Base-by-base conservation (phyloP, 2,329 filamentous ascomycete species). In the Colletotrichum agaves region DNA sequence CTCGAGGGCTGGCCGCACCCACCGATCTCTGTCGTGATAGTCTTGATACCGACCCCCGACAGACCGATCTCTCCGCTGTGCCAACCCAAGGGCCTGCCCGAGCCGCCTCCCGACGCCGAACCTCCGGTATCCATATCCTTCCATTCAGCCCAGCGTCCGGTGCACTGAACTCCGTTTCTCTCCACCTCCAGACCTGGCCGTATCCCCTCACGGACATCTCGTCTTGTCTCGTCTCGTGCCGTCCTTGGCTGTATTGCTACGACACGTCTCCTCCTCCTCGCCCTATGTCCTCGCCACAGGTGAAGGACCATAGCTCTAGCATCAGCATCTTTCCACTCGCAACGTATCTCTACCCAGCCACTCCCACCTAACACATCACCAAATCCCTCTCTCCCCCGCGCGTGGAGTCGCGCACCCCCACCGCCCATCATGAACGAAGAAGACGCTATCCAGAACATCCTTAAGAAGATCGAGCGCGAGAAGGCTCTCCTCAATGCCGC, bases 401-500 rank as follows among this genome's bases (percentile, higher is more conserved):
- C 77, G 77, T 76, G 76, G 73, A 75, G 74, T 76, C 75, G 77
- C 69, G 69, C 77, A 74, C 65, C 74, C 72, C 74, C 72, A 77
- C 76, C 78, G 56, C 63, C 80, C 81, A 83, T 78, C 78, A 90
- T 90, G 85, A 87, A 85, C 78, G 87, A 90, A 77, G 87, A 90
- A 71, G 86, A 90, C 75, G 84, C 86, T 73, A 85, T 90, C 81
- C 89, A 89, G 81, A 92, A 93, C 80, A 94, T 99, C 83, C 90
- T 92, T 83, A 92, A 91, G 84, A 98, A 99, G 91, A 98, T 99
- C 81, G 93, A 98, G 85, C 91, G 95, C 79, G 96, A 99, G 83
- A 95, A 94, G 86, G 92, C 91, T 75, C 90, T 98, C 77, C 96
- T 99, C 85, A 92, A 92, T 80, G 95, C 93, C 75, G 95, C 95